Percentiles rank a stretch among this genome's conserved stretches.
phyloP scores from a whole-genome alignment of 352 stramenopile species.

The Aphanomyces invadans region DNA sequence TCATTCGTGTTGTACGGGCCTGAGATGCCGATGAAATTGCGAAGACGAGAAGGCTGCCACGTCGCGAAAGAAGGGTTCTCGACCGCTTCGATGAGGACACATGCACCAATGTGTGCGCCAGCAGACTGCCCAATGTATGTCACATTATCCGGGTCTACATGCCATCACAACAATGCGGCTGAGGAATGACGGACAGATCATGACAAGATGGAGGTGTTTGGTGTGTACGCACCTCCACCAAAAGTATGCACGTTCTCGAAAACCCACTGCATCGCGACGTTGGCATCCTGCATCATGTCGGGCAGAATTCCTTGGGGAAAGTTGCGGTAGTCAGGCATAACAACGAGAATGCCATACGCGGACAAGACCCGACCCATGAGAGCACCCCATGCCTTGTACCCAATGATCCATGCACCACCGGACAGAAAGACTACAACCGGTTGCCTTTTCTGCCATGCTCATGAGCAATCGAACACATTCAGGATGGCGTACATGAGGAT shows the following conservation, averaged over 20 bases:
- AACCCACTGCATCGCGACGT: slow-evolving; percentile 78
- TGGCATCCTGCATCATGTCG: slow-evolving; percentile 86
- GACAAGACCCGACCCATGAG: slow-evolving; percentile 74
- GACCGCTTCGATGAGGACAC: slow-evolving; percentile 64
- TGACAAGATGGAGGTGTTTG: not conserved
- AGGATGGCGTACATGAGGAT: slow-evolving; percentile 13
- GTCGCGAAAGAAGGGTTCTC: slow-evolving; percentile 38
- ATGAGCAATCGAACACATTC: not conserved
- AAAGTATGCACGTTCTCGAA: slow-evolving; percentile 76
- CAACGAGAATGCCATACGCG: slow-evolving; percentile 67
- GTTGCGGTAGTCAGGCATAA: slow-evolving; percentile 90
- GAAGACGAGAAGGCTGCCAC: slow-evolving; percentile 57
- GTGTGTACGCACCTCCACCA: slow-evolving; percentile 41
- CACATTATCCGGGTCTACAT: slow-evolving; percentile 59
- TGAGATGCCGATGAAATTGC: slow-evolving; percentile 81
- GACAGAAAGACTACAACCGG: slow-evolving; percentile 87
- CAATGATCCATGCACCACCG: slow-evolving; percentile 89
- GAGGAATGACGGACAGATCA: not conserved
- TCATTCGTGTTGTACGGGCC: slow-evolving; percentile 81
- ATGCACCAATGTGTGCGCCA: slow-evolving; percentile 80
- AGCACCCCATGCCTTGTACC: slow-evolving; percentile 88
- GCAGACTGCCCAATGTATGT: slow-evolving; percentile 85
- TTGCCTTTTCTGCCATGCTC: slow-evolving; percentile 28
- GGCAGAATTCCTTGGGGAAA: slow-evolving; percentile 82
- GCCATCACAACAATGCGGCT: not conserved